Percentiles rank a stretch among this genome's conserved stretches.
Conservation (phyloP, 78 protist species). For the Bodo saltans region DNA sequence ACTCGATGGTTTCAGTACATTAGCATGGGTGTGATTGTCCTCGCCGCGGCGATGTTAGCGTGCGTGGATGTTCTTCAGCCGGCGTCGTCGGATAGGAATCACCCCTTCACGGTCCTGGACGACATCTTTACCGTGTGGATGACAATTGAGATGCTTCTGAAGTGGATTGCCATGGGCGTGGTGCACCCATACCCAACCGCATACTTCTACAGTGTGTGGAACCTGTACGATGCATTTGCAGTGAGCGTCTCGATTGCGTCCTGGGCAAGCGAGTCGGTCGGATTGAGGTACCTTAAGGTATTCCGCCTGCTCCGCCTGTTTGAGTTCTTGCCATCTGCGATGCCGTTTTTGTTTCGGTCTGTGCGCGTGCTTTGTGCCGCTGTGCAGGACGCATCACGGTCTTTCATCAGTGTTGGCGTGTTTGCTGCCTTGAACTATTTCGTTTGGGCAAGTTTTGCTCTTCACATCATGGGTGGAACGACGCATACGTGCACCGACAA, state of each 20-base stretch:
- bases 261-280: not conserved
- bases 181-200: not conserved
- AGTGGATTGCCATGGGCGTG: conserved; percentile 22
- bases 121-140: conserved; percentile 14
- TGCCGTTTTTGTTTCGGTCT: not conserved
- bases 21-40: not conserved
- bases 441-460: conserved; percentile 46
- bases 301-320: conserved; percentile 29
- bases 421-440: conserved; percentile 21
- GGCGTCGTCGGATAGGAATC: not conserved
- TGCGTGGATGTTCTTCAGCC: not conserved
- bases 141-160: conserved; percentile 15
- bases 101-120: not conserved
- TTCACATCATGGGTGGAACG: conserved; percentile 23
- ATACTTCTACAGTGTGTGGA: conserved; percentile 34
- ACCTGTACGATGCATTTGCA: not conserved
- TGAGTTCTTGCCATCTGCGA: conserved; percentile 2
- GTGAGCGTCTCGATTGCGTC: not conserved
- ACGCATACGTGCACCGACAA: conserved; percentile 6
- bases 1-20: not conserved
- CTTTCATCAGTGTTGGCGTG: conserved; percentile 16
- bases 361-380: not conserved
- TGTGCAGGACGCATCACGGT: too few species aligned
- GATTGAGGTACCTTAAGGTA: not conserved
- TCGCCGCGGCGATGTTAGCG: conserved; percentile 4